These are phyloP conservation scores for Articulospora tetracladia DNA, from an alignment of 495 filamentous ascomycete species.

Conservation along the genomic window DNA sequence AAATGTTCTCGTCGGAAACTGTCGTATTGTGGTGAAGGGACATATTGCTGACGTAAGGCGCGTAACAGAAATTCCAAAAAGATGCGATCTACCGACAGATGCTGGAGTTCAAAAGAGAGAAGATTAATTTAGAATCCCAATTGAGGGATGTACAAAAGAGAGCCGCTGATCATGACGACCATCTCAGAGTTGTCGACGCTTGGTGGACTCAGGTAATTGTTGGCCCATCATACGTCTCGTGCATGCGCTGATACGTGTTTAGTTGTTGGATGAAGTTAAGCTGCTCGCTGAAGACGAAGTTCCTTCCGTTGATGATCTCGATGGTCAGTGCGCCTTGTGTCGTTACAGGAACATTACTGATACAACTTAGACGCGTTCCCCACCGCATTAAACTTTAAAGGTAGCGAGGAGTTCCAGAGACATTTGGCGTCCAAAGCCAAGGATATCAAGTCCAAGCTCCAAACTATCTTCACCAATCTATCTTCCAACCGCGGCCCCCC, in stretches of 20 bases:
- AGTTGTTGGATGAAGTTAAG: slow-evolving; percentile 87
- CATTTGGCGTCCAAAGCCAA: slow-evolving; percentile 63
- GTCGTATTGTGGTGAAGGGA: not conserved
- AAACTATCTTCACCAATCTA: slow-evolving; percentile 39
- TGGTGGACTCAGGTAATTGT: slow-evolving; percentile 85
- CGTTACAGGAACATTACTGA: not conserved
- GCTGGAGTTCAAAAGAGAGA: slow-evolving; percentile 94
- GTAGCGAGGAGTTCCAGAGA: slow-evolving; percentile 67
- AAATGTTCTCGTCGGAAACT: slow-evolving; percentile 1
- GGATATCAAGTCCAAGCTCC: slow-evolving; percentile 38
- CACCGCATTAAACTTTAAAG: slow-evolving; percentile 59
- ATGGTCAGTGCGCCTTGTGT: slow-evolving; percentile 44
- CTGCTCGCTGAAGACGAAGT: slow-evolving; percentile 52
- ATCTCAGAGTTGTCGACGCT: slow-evolving; percentile 80
- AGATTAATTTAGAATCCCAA: slow-evolving; percentile 68
- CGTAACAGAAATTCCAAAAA: slow-evolving; percentile 82
- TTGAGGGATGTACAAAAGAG: slow-evolving; percentile 72
- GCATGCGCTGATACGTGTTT: slow-evolving; percentile 30
- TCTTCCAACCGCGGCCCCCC: slow-evolving; percentile 36
- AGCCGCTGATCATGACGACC: slow-evolving; percentile 80
- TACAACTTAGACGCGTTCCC: slow-evolving; percentile 42
- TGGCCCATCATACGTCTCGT: not conserved
- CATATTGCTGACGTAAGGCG: slow-evolving; percentile 19
- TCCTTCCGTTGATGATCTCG: slow-evolving; percentile 37
- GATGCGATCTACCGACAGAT: slow-evolving; percentile 97